Percentiles rank a stretch among this genome's conserved stretches.
These are phyloP conservation scores for Phaeosphaeriaceae sp. DNA, from an alignment of 2,329 filamentous ascomycete genomes.

Conservation along the genomic window DNA sequence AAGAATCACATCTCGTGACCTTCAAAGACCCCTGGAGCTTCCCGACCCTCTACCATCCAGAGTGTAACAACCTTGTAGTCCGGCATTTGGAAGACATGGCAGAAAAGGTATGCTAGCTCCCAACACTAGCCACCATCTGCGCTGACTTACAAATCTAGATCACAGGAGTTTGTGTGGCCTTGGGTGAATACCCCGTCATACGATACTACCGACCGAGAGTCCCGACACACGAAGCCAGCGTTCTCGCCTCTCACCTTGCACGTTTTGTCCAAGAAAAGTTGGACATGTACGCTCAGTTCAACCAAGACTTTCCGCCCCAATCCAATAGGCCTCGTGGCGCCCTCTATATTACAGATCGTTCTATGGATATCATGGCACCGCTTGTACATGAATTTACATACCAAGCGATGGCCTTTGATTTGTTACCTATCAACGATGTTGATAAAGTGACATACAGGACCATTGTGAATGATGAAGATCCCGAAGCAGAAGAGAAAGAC, in stretches of 20 bases:
- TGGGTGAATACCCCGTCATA: constrained; percentile 94
- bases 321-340: constrained; percentile 78
- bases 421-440: constrained; percentile 84
- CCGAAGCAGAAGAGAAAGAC: constrained; percentile 79
- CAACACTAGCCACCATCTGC: neutral
- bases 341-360: constrained; percentile 85
- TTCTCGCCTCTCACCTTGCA: constrained; percentile 86
- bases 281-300: constrained; percentile 84
- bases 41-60: constrained; percentile 86
- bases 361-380: constrained; percentile 89
- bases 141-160: constrained; percentile 60
- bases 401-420: constrained; percentile 96
- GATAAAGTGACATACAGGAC: constrained; percentile 89
- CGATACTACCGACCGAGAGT: constrained; percentile 83
- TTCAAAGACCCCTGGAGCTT: constrained; percentile 98
- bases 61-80: constrained; percentile 82
- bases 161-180: constrained; percentile 82
- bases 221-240: constrained; percentile 82
- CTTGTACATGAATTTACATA: constrained; percentile 97
- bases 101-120: constrained; percentile 85
- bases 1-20: constrained; percentile 88
- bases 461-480: constrained; percentile 73
- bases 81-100: constrained; percentile 84
- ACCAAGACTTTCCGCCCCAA: constrained; percentile 83
- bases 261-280: constrained; percentile 91